These are phyloP conservation scores for Botryotinia calthae DNA, from an alignment of 2,329 filamentous ascomycete genomes.

Conservation along the genomic window DNA sequence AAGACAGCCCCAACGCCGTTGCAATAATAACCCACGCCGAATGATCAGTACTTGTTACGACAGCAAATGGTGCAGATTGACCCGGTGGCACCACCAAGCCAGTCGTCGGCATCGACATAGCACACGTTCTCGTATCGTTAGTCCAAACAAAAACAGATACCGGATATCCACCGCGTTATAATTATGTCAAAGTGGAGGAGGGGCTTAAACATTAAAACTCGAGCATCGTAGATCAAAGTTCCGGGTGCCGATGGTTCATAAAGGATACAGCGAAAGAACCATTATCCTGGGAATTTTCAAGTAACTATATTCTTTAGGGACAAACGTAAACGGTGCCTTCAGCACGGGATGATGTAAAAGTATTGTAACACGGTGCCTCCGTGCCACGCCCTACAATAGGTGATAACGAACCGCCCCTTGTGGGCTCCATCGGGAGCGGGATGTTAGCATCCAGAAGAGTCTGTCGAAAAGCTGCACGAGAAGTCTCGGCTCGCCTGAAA, in stretches of 20 bases:
- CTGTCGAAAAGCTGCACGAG: neutral
- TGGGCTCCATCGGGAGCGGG: neutral
- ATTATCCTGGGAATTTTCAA: neutral
- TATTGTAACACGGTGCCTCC: neutral
- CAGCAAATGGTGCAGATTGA: slow-evolving; percentile 23
- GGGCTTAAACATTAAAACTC: neutral
- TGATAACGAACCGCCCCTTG: neutral
- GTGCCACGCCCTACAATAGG: neutral
- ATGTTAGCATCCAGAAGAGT: neutral
- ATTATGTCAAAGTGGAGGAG: neutral
- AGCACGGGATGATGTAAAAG: neutral
- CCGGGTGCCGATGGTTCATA: slow-evolving; percentile 10
- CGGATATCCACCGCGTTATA: neutral
- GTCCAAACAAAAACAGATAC: neutral
- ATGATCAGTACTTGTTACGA: slow-evolving; percentile 25
- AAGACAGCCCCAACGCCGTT: slow-evolving; percentile 21
- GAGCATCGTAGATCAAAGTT: slow-evolving; percentile 5
- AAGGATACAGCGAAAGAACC: neutral
- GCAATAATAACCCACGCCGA: slow-evolving; percentile 26
- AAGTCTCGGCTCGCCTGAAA: neutral
- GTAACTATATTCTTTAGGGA: neutral
- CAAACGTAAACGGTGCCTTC: neutral
- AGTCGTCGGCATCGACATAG: slow-evolving; percentile 7
- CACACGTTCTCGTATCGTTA: neutral
- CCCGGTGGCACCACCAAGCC: slow-evolving; percentile 17